Conservation (phyloP, 441 rosid species). For the Capsella rubella region DNA sequence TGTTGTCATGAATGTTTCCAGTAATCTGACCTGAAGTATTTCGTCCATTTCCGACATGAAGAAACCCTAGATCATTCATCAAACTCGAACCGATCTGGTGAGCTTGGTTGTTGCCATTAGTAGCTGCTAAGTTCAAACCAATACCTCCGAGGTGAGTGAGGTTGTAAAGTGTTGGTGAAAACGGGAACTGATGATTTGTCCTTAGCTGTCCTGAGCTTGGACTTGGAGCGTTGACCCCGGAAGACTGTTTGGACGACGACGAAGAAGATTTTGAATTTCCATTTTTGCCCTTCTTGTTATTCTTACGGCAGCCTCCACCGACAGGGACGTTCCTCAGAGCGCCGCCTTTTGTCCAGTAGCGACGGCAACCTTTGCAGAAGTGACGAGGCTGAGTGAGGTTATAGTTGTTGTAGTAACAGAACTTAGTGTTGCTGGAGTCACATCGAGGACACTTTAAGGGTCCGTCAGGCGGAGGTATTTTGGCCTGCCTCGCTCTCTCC, state of each 20-base stretch:
- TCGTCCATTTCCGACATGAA: conserved; percentile 38
- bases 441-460: conserved; percentile 46
- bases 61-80: conserved; percentile 43
- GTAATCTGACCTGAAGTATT: not conserved
- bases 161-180: conserved; percentile 39
- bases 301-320: conserved; percentile 43
- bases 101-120: conserved; percentile 40
- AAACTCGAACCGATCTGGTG: conserved; percentile 38
- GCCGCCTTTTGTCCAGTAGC: conserved; percentile 45
- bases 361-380: conserved; percentile 45
- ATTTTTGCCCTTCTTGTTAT: conserved; percentile 38
- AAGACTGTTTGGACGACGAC: conserved; percentile 38
- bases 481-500: conserved; percentile 45
- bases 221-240: conserved; percentile 35
- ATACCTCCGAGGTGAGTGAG: conserved; percentile 46
- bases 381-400: conserved; percentile 43
- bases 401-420: conserved; percentile 48
- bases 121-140: conserved; percentile 42
- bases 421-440: conserved; percentile 42
- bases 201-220: conserved; percentile 43
- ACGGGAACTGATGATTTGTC: conserved; percentile 41
- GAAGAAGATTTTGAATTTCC: conserved; percentile 40
- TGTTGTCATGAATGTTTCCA: conserved; percentile 33
- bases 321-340: conserved; percentile 42
- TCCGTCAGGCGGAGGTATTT: conserved; percentile 37